Percentiles rank a stretch among this genome's conserved stretches.
Conservation (phyloP, 2,329 filamentous ascomycete species). For the Alternaria sp. region DNA sequence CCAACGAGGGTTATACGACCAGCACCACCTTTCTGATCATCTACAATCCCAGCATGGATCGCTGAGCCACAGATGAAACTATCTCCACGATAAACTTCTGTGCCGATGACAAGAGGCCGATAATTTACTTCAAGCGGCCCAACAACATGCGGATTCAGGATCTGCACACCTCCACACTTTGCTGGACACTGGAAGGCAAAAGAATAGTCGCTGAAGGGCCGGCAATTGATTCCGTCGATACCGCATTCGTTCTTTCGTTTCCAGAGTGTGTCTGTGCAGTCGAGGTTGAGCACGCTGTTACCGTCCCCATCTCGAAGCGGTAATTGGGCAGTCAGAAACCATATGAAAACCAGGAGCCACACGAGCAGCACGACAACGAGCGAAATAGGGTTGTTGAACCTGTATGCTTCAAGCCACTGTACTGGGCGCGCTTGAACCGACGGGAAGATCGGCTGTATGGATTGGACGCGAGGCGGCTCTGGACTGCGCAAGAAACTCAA, state of each 20-base stretch:
- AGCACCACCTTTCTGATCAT: conserved; percentile 75
- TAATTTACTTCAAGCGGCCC: conserved; percentile 70
- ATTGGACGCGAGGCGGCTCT: conserved; percentile 53
- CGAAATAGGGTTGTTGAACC: conserved; percentile 60
- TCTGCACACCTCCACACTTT: conserved; percentile 69
- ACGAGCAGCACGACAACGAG: conserved; percentile 65
- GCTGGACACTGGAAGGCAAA: conserved; percentile 79
- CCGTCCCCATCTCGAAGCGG: conserved; percentile 65
- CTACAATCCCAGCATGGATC: conserved; percentile 80
- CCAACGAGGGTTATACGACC: conserved; percentile 80
- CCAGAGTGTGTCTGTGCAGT: conserved; percentile 77
- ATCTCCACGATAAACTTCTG: conserved; percentile 83
- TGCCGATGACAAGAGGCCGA: conserved; percentile 63
- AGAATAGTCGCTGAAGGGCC: conserved; percentile 73
- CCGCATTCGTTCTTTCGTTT: conserved; percentile 73
- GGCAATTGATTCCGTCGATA: conserved; percentile 75
- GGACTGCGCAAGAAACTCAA: conserved; percentile 54
- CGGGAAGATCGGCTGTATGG: conserved; percentile 65
- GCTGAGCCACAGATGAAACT: conserved; percentile 88
- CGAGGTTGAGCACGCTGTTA: conserved; percentile 71
- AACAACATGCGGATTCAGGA: conserved; percentile 76
- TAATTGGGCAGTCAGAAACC: conserved; percentile 70
- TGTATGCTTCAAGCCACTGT: conserved; percentile 60
- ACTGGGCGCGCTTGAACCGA: conserved; percentile 71
- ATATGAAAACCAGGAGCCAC: conserved; percentile 73